Conservation (phyloP, 176 grass and related monocot species). For the Elymus sibiricus region DNA sequence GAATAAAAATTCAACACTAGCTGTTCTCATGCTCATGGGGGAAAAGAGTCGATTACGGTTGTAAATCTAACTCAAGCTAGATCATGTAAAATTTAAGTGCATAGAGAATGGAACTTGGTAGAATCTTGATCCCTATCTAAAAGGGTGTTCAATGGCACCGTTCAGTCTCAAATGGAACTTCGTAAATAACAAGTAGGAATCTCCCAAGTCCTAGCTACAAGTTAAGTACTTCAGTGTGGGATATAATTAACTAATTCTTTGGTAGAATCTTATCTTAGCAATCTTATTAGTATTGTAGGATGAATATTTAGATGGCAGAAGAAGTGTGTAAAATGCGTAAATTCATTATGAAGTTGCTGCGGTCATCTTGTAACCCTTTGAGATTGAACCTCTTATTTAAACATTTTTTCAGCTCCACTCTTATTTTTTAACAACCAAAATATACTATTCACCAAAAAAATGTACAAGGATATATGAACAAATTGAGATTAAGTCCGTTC, state of each 20-base stretch:
- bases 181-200: not conserved
- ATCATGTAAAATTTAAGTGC: not conserved
- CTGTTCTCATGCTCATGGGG: not conserved
- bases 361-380: not conserved
- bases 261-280: not conserved
- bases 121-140: not conserved
- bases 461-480: not conserved
- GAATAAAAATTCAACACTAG: not conserved
- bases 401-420: not conserved
- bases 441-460: not conserved
- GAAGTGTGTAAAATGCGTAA: not conserved
- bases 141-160: not conserved
- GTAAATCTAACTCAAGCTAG: not conserved
- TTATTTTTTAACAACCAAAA: not conserved
- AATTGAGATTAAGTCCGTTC: not conserved
- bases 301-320: not conserved
- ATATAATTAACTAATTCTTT: not conserved
- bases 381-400: not conserved
- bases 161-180: conserved; percentile 16
- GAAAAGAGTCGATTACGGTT: not conserved
- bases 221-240: not conserved
- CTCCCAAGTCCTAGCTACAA: not conserved
- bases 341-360: not conserved
- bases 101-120: not conserved
- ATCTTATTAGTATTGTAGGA: not conserved